Conservation (phyloP, 2,329 filamentous ascomycete genomes). For the Diaporthe nobilis region DNA sequence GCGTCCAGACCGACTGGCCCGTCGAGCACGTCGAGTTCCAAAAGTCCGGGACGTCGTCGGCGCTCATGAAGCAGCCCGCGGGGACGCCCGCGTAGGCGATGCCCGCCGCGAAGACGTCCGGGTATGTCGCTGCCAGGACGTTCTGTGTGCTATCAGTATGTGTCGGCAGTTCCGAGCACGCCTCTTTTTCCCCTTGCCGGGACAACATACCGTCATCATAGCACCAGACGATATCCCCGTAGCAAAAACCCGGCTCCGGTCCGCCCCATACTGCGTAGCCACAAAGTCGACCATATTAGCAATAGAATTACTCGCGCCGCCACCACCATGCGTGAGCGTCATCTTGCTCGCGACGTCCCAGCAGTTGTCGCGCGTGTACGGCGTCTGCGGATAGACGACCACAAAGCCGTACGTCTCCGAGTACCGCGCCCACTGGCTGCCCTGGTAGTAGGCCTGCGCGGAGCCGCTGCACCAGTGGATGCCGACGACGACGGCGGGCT, state of each 20-base stretch:
- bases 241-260: constrained; percentile 66
- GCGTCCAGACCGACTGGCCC: constrained; percentile 58
- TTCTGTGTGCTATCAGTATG: constrained; percentile 43
- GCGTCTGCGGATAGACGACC: constrained; percentile 69
- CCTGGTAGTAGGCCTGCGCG: constrained; percentile 62
- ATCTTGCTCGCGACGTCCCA: constrained; percentile 69
- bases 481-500: constrained; percentile 14
- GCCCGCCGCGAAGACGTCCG: constrained; percentile 62
- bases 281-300: constrained; percentile 62
- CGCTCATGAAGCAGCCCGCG: constrained; percentile 59
- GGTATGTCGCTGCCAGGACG: constrained; percentile 62
- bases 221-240: constrained; percentile 64
- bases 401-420: constrained; percentile 59
- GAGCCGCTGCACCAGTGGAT: constrained; percentile 68
- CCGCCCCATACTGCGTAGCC: constrained; percentile 58
- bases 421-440: constrained; percentile 62
- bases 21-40: constrained; percentile 68
- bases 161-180: background rate
- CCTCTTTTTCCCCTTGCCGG: constrained; percentile 44
- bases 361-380: constrained; percentile 60
- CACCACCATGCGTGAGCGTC: constrained; percentile 68
- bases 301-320: constrained; percentile 69
- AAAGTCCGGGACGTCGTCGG: constrained; percentile 53
- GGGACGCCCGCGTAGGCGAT: constrained; percentile 60
- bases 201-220: constrained; percentile 61